Percentiles rank a stretch among this genome's conserved stretches.
These are phyloP conservation scores for Yamadazyma dendronema DNA, from an alignment of 1,139 yeast species.

Conservation along the genomic window DNA sequence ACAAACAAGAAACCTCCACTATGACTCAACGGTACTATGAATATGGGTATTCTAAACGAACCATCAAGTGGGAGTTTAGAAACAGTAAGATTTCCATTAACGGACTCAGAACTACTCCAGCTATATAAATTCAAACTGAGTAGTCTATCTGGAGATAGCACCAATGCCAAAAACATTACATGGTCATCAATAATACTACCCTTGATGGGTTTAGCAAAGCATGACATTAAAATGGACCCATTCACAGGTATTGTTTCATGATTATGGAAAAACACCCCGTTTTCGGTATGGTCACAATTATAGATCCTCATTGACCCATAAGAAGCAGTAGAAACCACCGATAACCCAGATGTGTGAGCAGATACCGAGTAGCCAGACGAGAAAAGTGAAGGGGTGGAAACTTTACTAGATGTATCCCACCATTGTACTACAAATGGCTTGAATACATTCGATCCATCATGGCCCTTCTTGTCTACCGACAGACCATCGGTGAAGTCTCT, in stretches of 20 bases:
- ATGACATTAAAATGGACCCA: slow-evolving; percentile 41
- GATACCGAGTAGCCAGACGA: slow-evolving; percentile 35
- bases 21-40: slow-evolving; percentile 34
- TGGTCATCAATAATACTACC: slow-evolving; percentile 26
- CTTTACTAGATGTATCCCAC: slow-evolving; percentile 39
- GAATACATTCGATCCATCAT: slow-evolving; percentile 16
- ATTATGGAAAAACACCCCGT: slow-evolving; percentile 38
- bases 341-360: slow-evolving; percentile 37
- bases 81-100: slow-evolving; percentile 19
- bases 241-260: slow-evolving; percentile 42
- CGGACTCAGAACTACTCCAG: slow-evolving; percentile 38
- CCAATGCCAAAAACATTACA: slow-evolving; percentile 34
- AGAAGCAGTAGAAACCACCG: slow-evolving; percentile 40
- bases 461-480: neutral
- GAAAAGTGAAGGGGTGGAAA: slow-evolving; percentile 22
- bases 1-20: slow-evolving; percentile 38
- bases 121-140: slow-evolving; percentile 37
- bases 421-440: slow-evolving; percentile 52
- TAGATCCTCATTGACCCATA: slow-evolving; percentile 38
- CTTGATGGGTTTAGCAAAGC: slow-evolving; percentile 40
- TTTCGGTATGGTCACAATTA: slow-evolving; percentile 31
- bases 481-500: slow-evolving; percentile 25
- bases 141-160: slow-evolving; percentile 36
- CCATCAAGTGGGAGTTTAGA: slow-evolving; percentile 35
- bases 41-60: slow-evolving; percentile 39